Evolutionary conservation across 805 yeast genomes (phyloP).

Genomic region (Zygotorulaspora danielsina): DNA sequence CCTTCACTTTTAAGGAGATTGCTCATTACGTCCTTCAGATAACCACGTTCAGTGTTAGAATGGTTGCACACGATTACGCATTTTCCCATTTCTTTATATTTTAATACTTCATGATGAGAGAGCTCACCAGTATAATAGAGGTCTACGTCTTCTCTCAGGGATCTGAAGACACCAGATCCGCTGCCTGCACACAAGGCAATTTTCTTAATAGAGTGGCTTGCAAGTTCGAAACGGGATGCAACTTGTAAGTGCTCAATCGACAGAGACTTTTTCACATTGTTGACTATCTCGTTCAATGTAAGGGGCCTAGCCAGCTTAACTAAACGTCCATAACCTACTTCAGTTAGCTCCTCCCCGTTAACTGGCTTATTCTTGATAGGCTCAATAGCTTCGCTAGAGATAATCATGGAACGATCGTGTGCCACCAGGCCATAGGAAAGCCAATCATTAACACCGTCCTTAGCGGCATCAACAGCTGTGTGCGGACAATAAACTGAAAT

Average conservation of each 20-base stretch:
- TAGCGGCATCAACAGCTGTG: slow-evolving; percentile 90
- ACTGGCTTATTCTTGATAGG: slow-evolving; percentile 27
- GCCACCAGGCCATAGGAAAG: slow-evolving; percentile 57
- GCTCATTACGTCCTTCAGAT: slow-evolving; percentile 48
- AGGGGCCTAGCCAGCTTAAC: slow-evolving; percentile 46
- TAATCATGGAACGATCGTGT: slow-evolving; percentile 15
- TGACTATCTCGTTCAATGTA: slow-evolving; percentile 43
- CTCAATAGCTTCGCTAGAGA: slow-evolving; percentile 26
- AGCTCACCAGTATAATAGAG: slow-evolving; percentile 86
- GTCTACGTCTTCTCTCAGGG: slow-evolving; percentile 51
- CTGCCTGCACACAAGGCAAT: slow-evolving; percentile 95
- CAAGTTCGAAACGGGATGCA: slow-evolving; percentile 37
- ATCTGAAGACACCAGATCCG: slow-evolving; percentile 69
- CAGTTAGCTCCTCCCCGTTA: slow-evolving; percentile 32
- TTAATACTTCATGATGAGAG: slow-evolving; percentile 87
- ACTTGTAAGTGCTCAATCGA: slow-evolving; percentile 58
- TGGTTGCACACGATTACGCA: slow-evolving; percentile 80
- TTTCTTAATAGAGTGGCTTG: slow-evolving; percentile 39
- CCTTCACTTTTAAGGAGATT: slow-evolving; percentile 44
- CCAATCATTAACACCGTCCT: slow-evolving; percentile 95
- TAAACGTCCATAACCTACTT: slow-evolving; percentile 80
- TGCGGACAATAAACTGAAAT: slow-evolving; percentile 93
- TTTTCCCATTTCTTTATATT: slow-evolving; percentile 63
- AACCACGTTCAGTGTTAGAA: slow-evolving; percentile 90
- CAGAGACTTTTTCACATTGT: slow-evolving; percentile 50